Evolutionary conservation across 805 yeast species (phyloP), one percentile per base, ranked within the genome.

Genomic region (Candida awuae): DNA sequence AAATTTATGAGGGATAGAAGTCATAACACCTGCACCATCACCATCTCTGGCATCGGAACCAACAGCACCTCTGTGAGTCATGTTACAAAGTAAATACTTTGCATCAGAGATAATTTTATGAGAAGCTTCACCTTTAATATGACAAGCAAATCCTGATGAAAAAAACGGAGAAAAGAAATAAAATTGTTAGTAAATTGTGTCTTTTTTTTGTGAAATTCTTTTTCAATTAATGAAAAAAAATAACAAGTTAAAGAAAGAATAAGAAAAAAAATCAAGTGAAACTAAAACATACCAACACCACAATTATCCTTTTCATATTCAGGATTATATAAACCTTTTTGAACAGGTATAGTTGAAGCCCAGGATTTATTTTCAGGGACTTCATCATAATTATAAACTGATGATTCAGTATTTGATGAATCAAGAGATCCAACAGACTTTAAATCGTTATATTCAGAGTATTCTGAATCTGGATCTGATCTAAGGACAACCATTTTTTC

Each of bases 31-130:
- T 20, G 98, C 98, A 64, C 98, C 98, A 59, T 90, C 98, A 63
- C 98, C 98, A 60, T 90, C 96, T 54, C 87, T 77, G 17, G 97
- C 94, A 56, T 88, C 95, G 1, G 86, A 71, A 43, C 95, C 94
- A 44, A 88, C 96, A 29, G 97, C 97, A 58, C 98, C 98, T 67
- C 98, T 78, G 63, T 90, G 98, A 45, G 97, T 84, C 98, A 90
- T 92, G 66, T 92, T 90, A 68, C 97, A 88, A 39, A 90, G 76
- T 54, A 90, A 67, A 57, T 75, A 77, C 50, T 77, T 70, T 30
- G 95, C 95, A 66, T 92, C 97, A 30, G 94, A 78, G 44, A 90
- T 87, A 52, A 90, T 86, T 58, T 88, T 87, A 68, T 92, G 98
- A 38, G 94, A 80, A 20, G 78, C 74, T 22, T 70, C 58, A 41